Conservation (phyloP, 2,329 filamentous ascomycete species). For the Paracamarosporium sp. region DNA sequence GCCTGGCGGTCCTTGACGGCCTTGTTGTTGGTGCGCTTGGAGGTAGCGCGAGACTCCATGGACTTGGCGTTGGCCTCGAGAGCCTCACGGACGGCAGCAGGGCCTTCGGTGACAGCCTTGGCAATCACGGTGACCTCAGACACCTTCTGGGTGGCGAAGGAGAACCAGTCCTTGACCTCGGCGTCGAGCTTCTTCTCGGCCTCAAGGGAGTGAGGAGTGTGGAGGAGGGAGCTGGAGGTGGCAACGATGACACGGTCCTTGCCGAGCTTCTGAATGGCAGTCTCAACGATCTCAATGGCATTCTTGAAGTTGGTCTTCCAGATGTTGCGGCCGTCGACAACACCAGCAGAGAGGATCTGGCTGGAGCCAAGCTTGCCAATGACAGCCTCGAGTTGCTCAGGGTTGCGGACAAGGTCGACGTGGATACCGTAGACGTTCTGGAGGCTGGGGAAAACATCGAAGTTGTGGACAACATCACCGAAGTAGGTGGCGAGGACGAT, state of each 20-base stretch:
- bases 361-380: slow-evolving; percentile 82
- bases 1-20: slow-evolving; percentile 96
- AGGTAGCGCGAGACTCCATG: slow-evolving; percentile 86
- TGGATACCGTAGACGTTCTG: slow-evolving; percentile 83
- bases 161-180: slow-evolving; percentile 98
- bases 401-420: slow-evolving; percentile 96
- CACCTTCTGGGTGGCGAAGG: slow-evolving; percentile 95
- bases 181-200: slow-evolving; percentile 98
- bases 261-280: slow-evolving; percentile 91
- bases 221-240: slow-evolving; percentile 95
- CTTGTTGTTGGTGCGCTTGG: slow-evolving; percentile 94
- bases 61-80: slow-evolving; percentile 98
- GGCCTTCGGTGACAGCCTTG: slow-evolving; percentile 94
- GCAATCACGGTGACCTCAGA: slow-evolving; percentile 89
- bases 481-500: slow-evolving; percentile 97
- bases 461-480: slow-evolving; percentile 99
- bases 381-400: slow-evolving; percentile 93
- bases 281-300: slow-evolving; percentile 89
- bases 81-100: slow-evolving; percentile 82
- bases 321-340: slow-evolving; percentile 99
- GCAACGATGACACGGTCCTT: slow-evolving; percentile 97
- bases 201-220: slow-evolving; percentile 96
- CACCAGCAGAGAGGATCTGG: slow-evolving; percentile 91
- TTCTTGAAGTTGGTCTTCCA: slow-evolving; percentile 99
- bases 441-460: slow-evolving; percentile 81